These are phyloP conservation scores for Metschnikowia gelsemii DNA, from an alignment of 805 yeast species.

Conservation along the genomic window DNA sequence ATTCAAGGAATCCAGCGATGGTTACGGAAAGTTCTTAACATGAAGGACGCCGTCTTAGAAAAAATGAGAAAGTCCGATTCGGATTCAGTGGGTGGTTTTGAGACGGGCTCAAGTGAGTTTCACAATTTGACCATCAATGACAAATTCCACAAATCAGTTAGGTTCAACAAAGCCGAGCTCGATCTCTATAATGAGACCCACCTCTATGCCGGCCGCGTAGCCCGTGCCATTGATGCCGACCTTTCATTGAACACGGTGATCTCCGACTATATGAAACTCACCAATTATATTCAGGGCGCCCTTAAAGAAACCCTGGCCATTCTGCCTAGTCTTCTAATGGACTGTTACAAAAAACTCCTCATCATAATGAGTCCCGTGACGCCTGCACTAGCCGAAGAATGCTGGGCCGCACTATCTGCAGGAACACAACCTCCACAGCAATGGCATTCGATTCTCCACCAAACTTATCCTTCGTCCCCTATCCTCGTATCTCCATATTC, in stretches of 20 bases:
- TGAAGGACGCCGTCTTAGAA: constrained; percentile 23
- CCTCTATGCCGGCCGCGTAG: constrained; percentile 46
- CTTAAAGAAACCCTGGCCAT: constrained; percentile 34
- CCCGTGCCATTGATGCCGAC: constrained; percentile 56
- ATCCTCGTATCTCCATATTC: constrained; percentile 38
- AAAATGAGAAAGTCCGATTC: background rate
- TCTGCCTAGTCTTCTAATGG: constrained; percentile 42
- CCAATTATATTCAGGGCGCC: constrained; percentile 47
- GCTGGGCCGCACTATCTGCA: constrained; percentile 62
- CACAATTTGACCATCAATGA: constrained; percentile 24
- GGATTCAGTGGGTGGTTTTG: too few relatives aligned
- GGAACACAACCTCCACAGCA: too few relatives aligned
- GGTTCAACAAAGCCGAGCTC: constrained; percentile 47
- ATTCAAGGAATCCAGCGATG: constrained; percentile 88
- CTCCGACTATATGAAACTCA: constrained; percentile 85
- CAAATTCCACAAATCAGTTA: constrained; percentile 20
- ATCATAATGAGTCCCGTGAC: constrained; percentile 75
- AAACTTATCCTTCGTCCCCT: constrained; percentile 64
- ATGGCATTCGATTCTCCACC: constrained; percentile 47
- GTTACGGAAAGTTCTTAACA: constrained; percentile 57
- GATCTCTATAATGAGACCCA: constrained; percentile 59
- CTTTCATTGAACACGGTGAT: constrained; percentile 79
- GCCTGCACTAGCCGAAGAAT: constrained; percentile 81
- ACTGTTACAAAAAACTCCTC: constrained; percentile 53
- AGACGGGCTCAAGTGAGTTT: too few relatives aligned